Evolutionary conservation across 371 early-diverging fungal genomes (phyloP).

Genomic region (Homolaphlyctis polyrhiza): DNA sequence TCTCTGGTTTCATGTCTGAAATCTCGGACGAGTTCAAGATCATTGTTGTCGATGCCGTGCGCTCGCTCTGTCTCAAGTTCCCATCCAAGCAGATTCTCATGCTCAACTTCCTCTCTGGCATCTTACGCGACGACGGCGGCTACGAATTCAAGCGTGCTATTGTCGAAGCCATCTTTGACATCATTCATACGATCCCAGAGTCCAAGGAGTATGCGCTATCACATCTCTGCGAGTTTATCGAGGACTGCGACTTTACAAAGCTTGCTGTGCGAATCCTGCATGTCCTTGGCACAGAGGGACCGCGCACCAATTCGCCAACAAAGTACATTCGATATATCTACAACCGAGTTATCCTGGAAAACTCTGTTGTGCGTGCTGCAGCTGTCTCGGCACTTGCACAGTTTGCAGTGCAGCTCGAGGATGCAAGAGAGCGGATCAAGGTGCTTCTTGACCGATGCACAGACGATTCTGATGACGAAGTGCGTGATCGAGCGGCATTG

Average conservation of each 20-base stretch:
- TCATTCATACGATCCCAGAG: constrained; percentile 88
- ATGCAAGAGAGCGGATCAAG: constrained; percentile 68
- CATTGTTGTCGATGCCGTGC: constrained; percentile 95
- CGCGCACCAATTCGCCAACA: constrained; percentile 82
- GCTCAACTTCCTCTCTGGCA: constrained; percentile 85
- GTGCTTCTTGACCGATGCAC: constrained; percentile 85
- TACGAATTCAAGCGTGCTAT: constrained; percentile 94
- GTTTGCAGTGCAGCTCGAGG: constrained; percentile 81
- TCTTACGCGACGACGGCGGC: constrained; percentile 96
- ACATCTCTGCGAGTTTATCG: constrained; percentile 97
- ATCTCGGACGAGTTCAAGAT: constrained; percentile 98
- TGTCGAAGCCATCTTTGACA: constrained; percentile 95
- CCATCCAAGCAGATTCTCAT: constrained; percentile 91
- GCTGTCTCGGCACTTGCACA: constrained; percentile 93
- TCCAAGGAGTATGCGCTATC: constrained; percentile 89
- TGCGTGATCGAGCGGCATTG: constrained; percentile 93
- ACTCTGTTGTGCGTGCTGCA: constrained; percentile 94
- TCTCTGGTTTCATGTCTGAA: constrained; percentile 92
- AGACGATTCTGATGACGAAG: constrained; percentile 97
- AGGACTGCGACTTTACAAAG: constrained; percentile 97
- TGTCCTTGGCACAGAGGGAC: constrained; percentile 92
- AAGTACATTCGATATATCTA: constrained; percentile 97
- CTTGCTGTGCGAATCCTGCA: constrained; percentile 93
- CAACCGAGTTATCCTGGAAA: constrained; percentile 96
- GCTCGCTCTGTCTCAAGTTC: constrained; percentile 93